Evolutionary conservation across 2,329 filamentous ascomycete species (phyloP).

Genomic region (Tolypocladium tundrense): DNA sequence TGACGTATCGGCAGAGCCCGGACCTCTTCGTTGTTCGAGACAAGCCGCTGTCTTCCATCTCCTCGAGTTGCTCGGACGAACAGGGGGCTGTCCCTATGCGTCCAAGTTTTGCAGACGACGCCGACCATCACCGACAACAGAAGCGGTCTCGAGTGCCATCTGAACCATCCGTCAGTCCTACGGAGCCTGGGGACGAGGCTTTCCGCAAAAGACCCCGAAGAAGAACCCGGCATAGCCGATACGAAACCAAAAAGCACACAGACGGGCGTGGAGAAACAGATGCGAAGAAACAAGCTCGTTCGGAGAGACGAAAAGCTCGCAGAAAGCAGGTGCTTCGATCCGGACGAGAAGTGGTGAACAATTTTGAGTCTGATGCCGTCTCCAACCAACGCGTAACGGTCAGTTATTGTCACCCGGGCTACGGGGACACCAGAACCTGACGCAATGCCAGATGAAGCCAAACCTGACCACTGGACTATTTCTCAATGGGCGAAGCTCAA

Average conservation of each 20-base stretch:
- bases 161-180: not conserved
- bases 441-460: slow-evolving; percentile 19
- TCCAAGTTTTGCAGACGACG: not conserved
- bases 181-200: not conserved
- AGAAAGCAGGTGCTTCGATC: slow-evolving; percentile 21
- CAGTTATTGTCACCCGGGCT: slow-evolving; percentile 1
- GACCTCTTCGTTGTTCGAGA: slow-evolving; percentile 1
- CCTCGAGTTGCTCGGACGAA: not conserved
- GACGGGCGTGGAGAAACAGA: not conserved
- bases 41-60: not conserved
- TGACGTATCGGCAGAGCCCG: not conserved
- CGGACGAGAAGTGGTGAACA: slow-evolving; percentile 38
- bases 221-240: slow-evolving; percentile 5
- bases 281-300: not conserved
- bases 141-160: not conserved
- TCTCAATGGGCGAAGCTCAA: slow-evolving; percentile 19
- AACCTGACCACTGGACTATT: slow-evolving; percentile 22
- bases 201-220: slow-evolving; percentile 1
- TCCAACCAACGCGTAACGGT: slow-evolving; percentile 25
- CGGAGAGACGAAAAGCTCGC: slow-evolving; percentile 2
- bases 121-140: not conserved
- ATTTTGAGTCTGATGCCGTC: slow-evolving; percentile 46
- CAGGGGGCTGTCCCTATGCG: not conserved
- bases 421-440: not conserved
- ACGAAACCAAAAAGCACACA: slow-evolving; percentile 4